Base-by-base conservation (phyloP, 106 monocot species). In the Alisma plantagoaquatica region DNA sequence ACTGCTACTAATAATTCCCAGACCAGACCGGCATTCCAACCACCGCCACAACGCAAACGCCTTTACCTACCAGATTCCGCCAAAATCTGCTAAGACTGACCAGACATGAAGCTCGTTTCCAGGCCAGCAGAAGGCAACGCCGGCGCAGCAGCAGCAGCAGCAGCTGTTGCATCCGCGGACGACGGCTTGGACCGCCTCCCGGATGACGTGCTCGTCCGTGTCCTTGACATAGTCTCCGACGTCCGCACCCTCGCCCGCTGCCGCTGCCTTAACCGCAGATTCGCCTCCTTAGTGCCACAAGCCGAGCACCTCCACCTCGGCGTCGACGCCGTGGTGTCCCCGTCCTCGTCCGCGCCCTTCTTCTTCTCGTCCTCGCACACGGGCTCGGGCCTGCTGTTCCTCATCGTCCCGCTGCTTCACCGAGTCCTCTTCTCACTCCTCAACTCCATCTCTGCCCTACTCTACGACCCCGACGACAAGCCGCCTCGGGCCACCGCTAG, bases 241-340 rank as follows among this genome's bases (percentile, higher is more conserved):
- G 63, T 47, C 15, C 63, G 63, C 5, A 51, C 41, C 30, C 63
- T 63, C 16, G 63, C 63, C 14, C 35, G 38, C 8, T 52, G 63
- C 63, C 63, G 63, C 12, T 17, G 27, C 51, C 28, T 52, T 19
- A 51, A 27, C 63, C 52, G 63, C 10, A 50, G 51, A 23, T 32
- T 51, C 48, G 33, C 47, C 6, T 21, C 49, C 4, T 35, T 60
- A 30, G 60, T 46, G 6, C 27, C 29, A 10, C 46, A 46, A n/a
- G 46, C 18, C 8, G 48, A 49, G 30, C 19, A 29, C 7, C 33
- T 63, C 26, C 3, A 51, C 10, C 25, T 26, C 21, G 19, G 14
- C 20, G 55, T 55, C 25, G 33, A 55, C 21, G 5, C n/a, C n/a
- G n/a, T n/a, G n/a, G 17, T 17, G 14, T 46, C 46, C 46, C 21